A percentile compares a stretch with the other conserved stretches of the same genome.
Evolutionary conservation across 768 basidiomycete genomes (phyloP).

Genomic region (Rossbeevera mucosa): DNA sequence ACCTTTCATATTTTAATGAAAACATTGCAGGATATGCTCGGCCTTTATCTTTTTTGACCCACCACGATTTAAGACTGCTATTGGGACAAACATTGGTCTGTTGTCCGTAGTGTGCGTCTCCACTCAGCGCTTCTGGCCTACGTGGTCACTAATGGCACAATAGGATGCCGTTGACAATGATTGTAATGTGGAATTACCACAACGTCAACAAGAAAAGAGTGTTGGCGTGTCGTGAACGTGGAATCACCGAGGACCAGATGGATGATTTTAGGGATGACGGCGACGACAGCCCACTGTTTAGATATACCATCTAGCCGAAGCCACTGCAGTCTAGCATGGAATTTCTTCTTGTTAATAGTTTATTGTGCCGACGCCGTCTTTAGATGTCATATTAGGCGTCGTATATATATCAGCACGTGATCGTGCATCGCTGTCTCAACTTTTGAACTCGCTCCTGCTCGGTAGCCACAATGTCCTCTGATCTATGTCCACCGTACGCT

Average conservation of each 20-base stretch:
- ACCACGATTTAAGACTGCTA: slow-evolving; percentile 34
- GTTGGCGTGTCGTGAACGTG: slow-evolving; percentile 37
- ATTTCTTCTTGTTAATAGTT: not conserved
- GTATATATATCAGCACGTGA: slow-evolving; percentile 11
- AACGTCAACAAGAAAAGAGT: slow-evolving; percentile 47
- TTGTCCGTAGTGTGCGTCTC: slow-evolving; percentile 21
- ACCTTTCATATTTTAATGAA: not conserved
- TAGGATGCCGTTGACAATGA: slow-evolving; percentile 34
- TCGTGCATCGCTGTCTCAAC: not conserved
- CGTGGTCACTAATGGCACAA: slow-evolving; percentile 27
- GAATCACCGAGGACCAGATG: slow-evolving; percentile 36
- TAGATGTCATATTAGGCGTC: no score
- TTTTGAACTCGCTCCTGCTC: not conserved
- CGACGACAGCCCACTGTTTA: slow-evolving; percentile 52
- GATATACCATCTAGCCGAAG: slow-evolving; percentile 26
- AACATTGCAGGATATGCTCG: slow-evolving; percentile 32
- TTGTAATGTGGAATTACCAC: slow-evolving; percentile 44
- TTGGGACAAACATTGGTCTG: slow-evolving; percentile 25
- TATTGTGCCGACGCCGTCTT: no score
- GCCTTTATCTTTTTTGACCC: slow-evolving; percentile 39
- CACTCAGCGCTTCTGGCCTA: slow-evolving; percentile 2
- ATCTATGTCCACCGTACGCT: slow-evolving; percentile 84
- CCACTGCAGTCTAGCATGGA: not conserved
- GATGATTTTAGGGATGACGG: slow-evolving; percentile 44
- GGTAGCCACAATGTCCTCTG: slow-evolving; percentile 41